phyloP scores from a whole-genome alignment of 208 protist species.

The Trypanosoma boissoni region DNA sequence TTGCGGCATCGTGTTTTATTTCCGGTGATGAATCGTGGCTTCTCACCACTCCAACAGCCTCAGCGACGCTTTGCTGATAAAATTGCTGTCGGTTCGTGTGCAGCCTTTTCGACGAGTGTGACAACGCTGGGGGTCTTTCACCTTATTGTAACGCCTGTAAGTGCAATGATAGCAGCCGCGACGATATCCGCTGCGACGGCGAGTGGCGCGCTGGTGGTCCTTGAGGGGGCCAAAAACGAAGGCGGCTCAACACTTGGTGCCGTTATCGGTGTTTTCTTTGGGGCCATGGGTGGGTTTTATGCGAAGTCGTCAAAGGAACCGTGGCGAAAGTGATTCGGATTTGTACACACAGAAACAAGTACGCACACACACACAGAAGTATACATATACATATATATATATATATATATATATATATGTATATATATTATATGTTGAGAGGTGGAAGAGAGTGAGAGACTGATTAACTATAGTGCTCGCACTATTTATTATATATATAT shows the following conservation, averaged over 20 bases:
- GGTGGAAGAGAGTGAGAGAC: too few relatives aligned
- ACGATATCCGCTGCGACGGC: slow-evolving; percentile 64
- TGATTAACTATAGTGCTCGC: too few relatives aligned
- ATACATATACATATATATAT: neutral
- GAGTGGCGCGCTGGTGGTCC: slow-evolving; percentile 61
- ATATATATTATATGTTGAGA: neutral
- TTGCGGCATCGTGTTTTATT: slow-evolving; percentile 18
- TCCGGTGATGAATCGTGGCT: neutral
- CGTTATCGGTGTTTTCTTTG: slow-evolving; percentile 73
- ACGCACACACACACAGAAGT: neutral
- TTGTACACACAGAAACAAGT: neutral
- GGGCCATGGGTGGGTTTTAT: slow-evolving; percentile 83
- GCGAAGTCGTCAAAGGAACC: slow-evolving; percentile 86
- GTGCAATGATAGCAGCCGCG: slow-evolving; percentile 44
- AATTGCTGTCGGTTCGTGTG: slow-evolving; percentile 61
- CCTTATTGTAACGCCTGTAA: slow-evolving; percentile 79
- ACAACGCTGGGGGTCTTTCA: slow-evolving; percentile 80
- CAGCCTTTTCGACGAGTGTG: slow-evolving; percentile 51
- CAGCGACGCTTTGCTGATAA: slow-evolving; percentile 71
- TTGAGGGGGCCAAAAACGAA: slow-evolving; percentile 72
- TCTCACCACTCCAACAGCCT: slow-evolving; percentile 23
- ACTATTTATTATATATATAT: too few relatives aligned
- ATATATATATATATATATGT: slow-evolving; percentile 1
- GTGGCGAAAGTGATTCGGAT: slow-evolving; percentile 70
- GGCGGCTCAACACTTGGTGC: slow-evolving; percentile 78